Evolutionary conservation across 2,329 filamentous ascomycete genomes (phyloP).

Genomic region (Sporothrix sp.): DNA sequence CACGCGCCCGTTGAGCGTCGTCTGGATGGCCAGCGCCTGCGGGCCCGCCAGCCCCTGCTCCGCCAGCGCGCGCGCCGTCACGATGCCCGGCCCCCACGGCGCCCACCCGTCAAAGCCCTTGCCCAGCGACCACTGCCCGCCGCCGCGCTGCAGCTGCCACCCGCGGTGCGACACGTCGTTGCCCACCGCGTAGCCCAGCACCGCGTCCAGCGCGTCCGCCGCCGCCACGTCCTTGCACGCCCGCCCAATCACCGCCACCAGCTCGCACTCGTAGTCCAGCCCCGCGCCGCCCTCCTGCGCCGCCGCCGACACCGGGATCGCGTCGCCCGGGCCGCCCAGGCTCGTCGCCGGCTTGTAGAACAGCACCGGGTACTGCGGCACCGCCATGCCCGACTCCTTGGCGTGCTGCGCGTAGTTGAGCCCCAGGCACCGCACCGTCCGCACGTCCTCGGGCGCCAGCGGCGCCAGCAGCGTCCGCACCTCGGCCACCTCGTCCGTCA

Average conservation of each 20-base stretch:
- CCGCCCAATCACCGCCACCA: conserved; percentile 64
- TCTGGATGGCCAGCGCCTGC: conserved; percentile 45
- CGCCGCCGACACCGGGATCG: conserved; percentile 54
- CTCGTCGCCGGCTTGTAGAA: conserved; percentile 66
- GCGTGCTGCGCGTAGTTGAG: conserved; percentile 66
- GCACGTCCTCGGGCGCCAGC: conserved; percentile 51
- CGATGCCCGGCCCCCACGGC: conserved; percentile 63
- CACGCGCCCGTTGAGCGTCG: conserved; percentile 48
- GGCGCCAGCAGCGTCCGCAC: conserved; percentile 52
- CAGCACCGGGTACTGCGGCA: conserved; percentile 61
- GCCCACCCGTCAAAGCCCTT: conserved; percentile 72
- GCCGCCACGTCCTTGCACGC: conserved; percentile 55
- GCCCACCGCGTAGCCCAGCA: conserved; percentile 64
- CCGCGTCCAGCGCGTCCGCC: conserved; percentile 56
- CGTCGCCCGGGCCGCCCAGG: conserved; percentile 52
- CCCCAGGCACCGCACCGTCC: conserved; percentile 59
- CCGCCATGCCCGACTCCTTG: conserved; percentile 56
- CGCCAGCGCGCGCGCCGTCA: conserved; percentile 38
- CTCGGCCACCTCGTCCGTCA: conserved; percentile 52
- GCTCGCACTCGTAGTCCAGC: conserved; percentile 72
- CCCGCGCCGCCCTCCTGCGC: conserved; percentile 55
- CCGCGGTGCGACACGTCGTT: conserved; percentile 76
- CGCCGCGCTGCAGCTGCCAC: conserved; percentile 60
- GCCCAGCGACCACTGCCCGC: conserved; percentile 60
- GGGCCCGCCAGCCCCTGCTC: conserved; percentile 43